Base-by-base conservation (phyloP, 306 rosid genomes). In the Gleditsia sinensis region DNA sequence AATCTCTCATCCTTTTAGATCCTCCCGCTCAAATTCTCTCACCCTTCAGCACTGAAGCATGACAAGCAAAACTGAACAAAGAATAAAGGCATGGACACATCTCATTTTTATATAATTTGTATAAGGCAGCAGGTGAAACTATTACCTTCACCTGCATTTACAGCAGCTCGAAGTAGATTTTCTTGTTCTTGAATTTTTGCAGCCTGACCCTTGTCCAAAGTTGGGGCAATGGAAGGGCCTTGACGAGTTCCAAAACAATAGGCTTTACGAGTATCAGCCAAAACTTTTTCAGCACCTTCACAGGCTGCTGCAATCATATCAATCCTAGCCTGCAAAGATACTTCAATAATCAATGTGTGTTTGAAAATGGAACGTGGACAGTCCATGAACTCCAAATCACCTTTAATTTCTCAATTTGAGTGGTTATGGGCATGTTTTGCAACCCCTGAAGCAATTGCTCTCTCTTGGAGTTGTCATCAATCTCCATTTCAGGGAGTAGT, bases 151-250 rank as follows among this genome's bases (percentile, higher is more conserved):
- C 98, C 98, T 23, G 19, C 66, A 81, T 94, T 90, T 58, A 91
- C 97, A 21, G 98, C 92, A 58, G 97, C 86, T 19, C 97, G 96
- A 69, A 94, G 98, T 43, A 90, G 76, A 76, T 84, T 94, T 72
- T 94, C 98, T 71, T 89, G 96, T 59, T 89, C 97, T 75, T 94
- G 96, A 84, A 94, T 91, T 84, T 91, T 94, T 48, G 96, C 97
- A 46, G 97, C 94, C 88, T 91, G 94, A 16, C 92, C 97, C 86
- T 94, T 94, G 78, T 94, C 98, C 57, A 94, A 42, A 25, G 98
- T 89, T 40, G 97, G 94, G 78, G 84, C 91, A 68, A 87, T 76
- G 3, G 95, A 45, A 6, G 88, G 88, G 67, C 94, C 96, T 71
- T 94, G 98, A 46, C 97, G 94, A 48, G 91, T 84, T 34, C 98